Conservation (phyloP, 768 basidiomycete species). For the Chalciporus piperatus region DNA sequence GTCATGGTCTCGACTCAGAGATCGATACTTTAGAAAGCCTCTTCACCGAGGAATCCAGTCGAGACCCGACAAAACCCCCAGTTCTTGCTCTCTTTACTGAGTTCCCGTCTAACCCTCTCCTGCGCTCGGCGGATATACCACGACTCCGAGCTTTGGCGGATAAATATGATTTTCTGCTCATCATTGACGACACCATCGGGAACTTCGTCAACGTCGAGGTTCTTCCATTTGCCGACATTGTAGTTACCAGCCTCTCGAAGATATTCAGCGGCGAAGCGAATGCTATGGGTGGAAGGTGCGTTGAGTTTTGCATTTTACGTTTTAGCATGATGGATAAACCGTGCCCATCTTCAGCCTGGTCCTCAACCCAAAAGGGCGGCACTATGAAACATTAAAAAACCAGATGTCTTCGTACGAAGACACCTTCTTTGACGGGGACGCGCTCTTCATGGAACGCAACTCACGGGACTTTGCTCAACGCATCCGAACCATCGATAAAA, state of each 20-base stretch:
- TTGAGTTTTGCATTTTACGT: conserved; percentile 5
- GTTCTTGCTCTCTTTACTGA: conserved; percentile 86
- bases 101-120: conserved; percentile 92
- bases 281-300: conserved; percentile 96
- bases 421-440: conserved; percentile 85
- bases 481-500: conserved; percentile 72
- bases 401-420: conserved; percentile 74
- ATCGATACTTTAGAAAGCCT: conserved; percentile 69
- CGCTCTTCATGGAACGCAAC: conserved; percentile 96
- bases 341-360: conserved; percentile 57
- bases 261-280: conserved; percentile 93
- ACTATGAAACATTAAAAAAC: conserved; percentile 65
- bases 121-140: conserved; percentile 78
- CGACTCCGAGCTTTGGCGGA: conserved; percentile 79
- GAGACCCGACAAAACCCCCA: conserved; percentile 47
- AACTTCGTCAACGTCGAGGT: conserved; percentile 94
- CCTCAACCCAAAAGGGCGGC: conserved; percentile 73
- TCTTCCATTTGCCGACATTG: conserved; percentile 80
- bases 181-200: conserved; percentile 93
- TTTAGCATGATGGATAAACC: not conserved
- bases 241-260: conserved; percentile 90
- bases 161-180: conserved; percentile 81
- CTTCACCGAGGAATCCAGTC: conserved; percentile 44
- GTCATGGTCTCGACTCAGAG: conserved; percentile 72
- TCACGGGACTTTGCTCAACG: conserved; percentile 87